Conservation (phyloP, 1,284 basidiomycete species). For the Moesziomyces parantarcticus region DNA sequence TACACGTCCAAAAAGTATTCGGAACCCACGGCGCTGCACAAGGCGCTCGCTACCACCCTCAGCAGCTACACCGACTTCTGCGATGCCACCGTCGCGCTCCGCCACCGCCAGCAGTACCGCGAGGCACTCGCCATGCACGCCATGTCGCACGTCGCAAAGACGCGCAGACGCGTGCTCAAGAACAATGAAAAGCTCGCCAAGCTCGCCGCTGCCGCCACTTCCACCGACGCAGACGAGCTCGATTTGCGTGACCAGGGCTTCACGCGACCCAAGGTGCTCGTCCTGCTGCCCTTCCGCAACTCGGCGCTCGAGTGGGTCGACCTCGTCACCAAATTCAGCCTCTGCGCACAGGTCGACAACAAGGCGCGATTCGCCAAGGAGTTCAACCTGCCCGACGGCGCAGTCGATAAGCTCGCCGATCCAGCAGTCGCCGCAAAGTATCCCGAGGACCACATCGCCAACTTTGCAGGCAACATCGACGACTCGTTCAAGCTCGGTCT, state of each 20-base stretch:
- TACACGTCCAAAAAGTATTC: constrained; percentile 24
- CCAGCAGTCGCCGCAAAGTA: constrained; percentile 74
- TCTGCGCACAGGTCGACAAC: constrained; percentile 71
- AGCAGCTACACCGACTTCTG: constrained; percentile 58
- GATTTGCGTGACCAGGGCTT: constrained; percentile 89
- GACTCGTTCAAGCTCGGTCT: constrained; percentile 93
- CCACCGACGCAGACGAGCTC: constrained; percentile 46
- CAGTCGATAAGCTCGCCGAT: constrained; percentile 81
- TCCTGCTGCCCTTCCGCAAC: constrained; percentile 91
- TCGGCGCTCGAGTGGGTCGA: constrained; percentile 80
- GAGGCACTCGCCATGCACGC: constrained; percentile 54
- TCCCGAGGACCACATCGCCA: constrained; percentile 89
- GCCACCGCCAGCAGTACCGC: constrained; percentile 39
- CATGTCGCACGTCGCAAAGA: constrained; percentile 73
- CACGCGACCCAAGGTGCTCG: constrained; percentile 90
- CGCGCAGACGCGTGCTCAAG: constrained; percentile 88
- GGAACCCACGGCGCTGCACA: constrained; percentile 29
- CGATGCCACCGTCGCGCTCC: constrained; percentile 45
- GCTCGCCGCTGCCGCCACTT: constrained; percentile 68
- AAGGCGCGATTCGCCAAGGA: constrained; percentile 82
- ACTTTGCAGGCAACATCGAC: constrained; percentile 95
- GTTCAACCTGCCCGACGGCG: constrained; percentile 82
- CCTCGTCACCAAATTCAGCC: constrained; percentile 43
- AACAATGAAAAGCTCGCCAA: constrained; percentile 85
- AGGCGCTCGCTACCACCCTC: constrained; percentile 40